Evolutionary conservation across 1,284 basidiomycete species (phyloP).

Genomic region (Cryptococcus hybrid): DNA sequence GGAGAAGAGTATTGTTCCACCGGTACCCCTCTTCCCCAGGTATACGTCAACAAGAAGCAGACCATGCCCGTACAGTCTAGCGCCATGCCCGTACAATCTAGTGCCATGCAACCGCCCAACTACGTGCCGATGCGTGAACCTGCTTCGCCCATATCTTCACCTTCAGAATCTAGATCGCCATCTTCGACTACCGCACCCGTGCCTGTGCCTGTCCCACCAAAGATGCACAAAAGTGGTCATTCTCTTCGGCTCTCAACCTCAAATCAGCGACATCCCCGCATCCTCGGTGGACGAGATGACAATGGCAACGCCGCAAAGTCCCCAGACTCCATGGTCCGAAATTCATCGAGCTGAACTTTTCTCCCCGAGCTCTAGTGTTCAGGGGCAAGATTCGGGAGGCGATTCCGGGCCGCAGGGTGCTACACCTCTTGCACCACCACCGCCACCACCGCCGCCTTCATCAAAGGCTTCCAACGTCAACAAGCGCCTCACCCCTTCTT

Average conservation of each 20-base stretch:
- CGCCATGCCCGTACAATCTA: background rate
- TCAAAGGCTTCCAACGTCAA: conserved; percentile 19
- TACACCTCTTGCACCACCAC: conserved; percentile 16
- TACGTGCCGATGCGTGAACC: conserved; percentile 2
- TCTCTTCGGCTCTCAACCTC: conserved; percentile 83
- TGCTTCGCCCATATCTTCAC: conserved; percentile 5
- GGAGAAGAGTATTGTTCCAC: conserved; percentile 73
- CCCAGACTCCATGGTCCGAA: conserved; percentile 34
- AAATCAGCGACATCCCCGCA: conserved; percentile 50
- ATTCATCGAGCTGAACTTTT: conserved; percentile 20
- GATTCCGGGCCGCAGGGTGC: conserved; percentile 10
- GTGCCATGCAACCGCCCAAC: background rate
- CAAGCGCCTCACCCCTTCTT: conserved; percentile 79
- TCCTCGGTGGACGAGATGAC: conserved; percentile 12
- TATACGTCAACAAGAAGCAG: conserved; percentile 57
- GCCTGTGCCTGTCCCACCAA: background rate
- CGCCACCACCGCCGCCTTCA: background rate
- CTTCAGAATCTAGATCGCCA: conserved; percentile 1
- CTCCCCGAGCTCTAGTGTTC: conserved; percentile 17
- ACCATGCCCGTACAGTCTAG: background rate
- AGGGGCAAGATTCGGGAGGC: conserved; percentile 10
- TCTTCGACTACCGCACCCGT: conserved; percentile 2
- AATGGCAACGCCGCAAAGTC: conserved; percentile 9
- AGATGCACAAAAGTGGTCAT: conserved; percentile 89
- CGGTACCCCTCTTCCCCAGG: conserved; percentile 96